Evolutionary conservation across 441 rosid species (phyloP).

Genomic region (Gossypium gossypioides): DNA sequence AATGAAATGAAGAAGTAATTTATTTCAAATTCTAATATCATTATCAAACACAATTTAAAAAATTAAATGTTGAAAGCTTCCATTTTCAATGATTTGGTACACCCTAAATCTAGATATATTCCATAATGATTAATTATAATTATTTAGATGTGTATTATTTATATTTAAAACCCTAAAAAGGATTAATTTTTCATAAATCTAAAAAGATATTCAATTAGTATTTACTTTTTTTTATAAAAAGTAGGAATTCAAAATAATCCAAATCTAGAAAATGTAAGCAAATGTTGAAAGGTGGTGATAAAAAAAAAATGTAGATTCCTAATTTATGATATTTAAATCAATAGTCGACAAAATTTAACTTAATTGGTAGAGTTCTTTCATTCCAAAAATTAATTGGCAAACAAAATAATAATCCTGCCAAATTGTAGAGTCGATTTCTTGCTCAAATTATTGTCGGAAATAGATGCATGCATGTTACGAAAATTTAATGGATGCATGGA

Average conservation of each 20-base stretch:
- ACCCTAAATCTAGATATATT: no score
- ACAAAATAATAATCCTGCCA: not conserved
- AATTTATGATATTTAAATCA: not conserved
- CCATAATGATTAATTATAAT: no score
- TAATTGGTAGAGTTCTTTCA: not conserved
- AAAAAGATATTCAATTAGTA: not conserved
- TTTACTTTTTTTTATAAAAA: no score
- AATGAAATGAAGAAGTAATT: no score
- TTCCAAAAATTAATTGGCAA: not conserved
- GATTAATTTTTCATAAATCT: not conserved
- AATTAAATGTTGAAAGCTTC: no score
- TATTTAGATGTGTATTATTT: no score
- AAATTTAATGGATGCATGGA: not conserved
- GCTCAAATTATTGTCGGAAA: conserved; percentile 1
- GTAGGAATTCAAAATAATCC: not conserved
- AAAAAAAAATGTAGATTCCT: not conserved
- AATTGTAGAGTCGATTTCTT: not conserved
- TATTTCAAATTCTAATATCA: no score
- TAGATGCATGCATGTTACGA: not conserved
- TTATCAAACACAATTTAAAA: no score
- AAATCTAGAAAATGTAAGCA: not conserved
- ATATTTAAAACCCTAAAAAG: not conserved
- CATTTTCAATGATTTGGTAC: no score
- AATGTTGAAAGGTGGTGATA: not conserved
- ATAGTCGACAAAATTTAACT: not conserved